These are phyloP conservation scores for Solanum medicagineum DNA, from an alignment of 257 asterid species.

Conservation along the genomic window DNA sequence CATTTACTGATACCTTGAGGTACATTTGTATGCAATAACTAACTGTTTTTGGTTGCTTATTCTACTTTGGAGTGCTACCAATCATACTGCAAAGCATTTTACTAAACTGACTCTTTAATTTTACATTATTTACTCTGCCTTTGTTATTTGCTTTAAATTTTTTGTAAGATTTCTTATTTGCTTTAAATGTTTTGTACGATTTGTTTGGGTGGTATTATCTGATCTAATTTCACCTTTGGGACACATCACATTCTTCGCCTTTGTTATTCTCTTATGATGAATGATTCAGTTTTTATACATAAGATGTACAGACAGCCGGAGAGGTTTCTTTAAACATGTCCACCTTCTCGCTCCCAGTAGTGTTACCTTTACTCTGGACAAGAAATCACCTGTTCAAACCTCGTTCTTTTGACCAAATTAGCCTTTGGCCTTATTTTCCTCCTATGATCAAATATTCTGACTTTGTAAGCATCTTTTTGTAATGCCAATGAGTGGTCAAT, in stretches of 20 bases:
- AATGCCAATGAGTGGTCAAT: not conserved
- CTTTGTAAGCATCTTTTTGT: not conserved
- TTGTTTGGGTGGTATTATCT: not conserved
- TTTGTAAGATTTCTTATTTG: not conserved
- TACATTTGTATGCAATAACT: not conserved
- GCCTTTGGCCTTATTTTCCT: not conserved
- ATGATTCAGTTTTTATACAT: not conserved
- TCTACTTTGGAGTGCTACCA: not conserved
- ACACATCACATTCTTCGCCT: not conserved
- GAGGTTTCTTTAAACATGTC: not conserved
- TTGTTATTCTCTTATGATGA: not conserved
- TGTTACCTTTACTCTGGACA: not conserved
- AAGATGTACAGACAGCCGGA: not conserved
- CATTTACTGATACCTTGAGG: conserved; percentile 73
- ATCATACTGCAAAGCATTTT: not conserved
- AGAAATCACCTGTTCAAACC: not conserved
- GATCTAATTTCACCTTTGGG: not conserved
- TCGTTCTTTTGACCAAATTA: not conserved
- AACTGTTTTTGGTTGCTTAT: not conserved
- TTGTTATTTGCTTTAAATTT: not conserved
- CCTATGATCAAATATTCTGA: not conserved
- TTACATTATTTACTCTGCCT: not conserved
- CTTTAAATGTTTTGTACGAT: not conserved
- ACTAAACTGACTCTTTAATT: not conserved
- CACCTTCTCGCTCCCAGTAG: not conserved